These are phyloP conservation scores for Stylosanthes scabra DNA, from an alignment of 331 rosid species.

Conservation along the genomic window DNA sequence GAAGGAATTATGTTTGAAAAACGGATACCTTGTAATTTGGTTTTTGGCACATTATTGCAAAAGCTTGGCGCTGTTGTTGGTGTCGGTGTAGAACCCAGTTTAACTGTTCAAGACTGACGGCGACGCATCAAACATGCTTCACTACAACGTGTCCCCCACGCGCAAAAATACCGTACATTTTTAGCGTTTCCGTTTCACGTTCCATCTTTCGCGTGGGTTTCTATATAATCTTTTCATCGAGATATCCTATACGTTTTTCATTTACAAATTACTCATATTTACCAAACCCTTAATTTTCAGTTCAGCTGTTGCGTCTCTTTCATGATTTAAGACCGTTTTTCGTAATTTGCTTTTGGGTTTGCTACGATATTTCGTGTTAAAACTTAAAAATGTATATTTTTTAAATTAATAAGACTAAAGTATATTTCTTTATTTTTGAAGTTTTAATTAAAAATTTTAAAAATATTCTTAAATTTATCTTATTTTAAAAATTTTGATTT, in stretches of 20 bases:
- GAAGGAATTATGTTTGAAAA: not conserved
- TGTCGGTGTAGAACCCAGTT: slow-evolving; percentile 57
- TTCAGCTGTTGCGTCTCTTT: slow-evolving; percentile 42
- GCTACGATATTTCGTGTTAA: not conserved
- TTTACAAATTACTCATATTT: not conserved
- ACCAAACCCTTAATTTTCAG: slow-evolving; percentile 42
- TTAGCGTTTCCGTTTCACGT: not conserved
- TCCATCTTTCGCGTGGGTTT: slow-evolving; percentile 20
- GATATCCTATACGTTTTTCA: no score
- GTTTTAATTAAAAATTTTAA: no score
- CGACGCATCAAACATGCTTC: not conserved
- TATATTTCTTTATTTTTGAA: no score
- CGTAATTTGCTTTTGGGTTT: not conserved
- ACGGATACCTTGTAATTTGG: not conserved
- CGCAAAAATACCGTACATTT: not conserved
- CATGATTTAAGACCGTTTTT: slow-evolving; percentile 35
- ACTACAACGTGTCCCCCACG: not conserved
- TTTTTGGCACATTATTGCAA: not conserved
- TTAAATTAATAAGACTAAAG: no score
- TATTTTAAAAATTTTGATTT: no score
- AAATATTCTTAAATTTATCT: no score
- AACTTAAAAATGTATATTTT: no score
- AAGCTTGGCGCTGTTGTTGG: slow-evolving; percentile 14
- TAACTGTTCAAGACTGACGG: not conserved
- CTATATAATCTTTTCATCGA: not conserved